Conservation (phyloP, 768 basidiomycete species). For the Leucogyrophana mollusca region DNA sequence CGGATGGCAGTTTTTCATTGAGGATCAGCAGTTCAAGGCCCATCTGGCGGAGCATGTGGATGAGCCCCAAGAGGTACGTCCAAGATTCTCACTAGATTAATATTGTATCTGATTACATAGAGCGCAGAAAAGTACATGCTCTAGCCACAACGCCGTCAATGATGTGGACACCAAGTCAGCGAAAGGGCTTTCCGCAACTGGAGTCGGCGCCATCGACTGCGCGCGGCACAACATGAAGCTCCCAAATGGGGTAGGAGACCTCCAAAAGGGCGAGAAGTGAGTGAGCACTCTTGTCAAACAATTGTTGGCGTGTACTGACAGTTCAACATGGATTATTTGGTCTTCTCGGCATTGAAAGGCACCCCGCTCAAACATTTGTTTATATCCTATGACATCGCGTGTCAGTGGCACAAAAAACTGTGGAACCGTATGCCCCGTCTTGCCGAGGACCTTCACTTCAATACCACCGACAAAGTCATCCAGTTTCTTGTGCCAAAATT, state of each 20-base stretch:
- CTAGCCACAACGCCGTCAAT: slow-evolving; percentile 8
- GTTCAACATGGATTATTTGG: slow-evolving; percentile 3
- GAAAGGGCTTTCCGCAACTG: neutral
- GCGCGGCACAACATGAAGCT: neutral
- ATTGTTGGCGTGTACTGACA: neutral
- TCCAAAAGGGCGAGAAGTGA: slow-evolving; percentile 2
- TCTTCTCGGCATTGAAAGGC: neutral
- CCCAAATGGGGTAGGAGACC: neutral
- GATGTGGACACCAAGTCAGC: neutral
- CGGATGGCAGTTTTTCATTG: slow-evolving; percentile 8
- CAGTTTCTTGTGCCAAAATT: slow-evolving; percentile 21
- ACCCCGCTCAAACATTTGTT: neutral
- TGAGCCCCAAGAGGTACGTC: neutral
- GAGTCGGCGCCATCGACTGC: neutral
- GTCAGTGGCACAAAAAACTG: slow-evolving; percentile 16
- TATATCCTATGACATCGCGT: slow-evolving; percentile 22
- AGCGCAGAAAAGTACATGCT: slow-evolving; percentile 16
- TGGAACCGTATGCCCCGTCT: slow-evolving; percentile 4
- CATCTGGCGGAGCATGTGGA: slow-evolving; percentile 2
- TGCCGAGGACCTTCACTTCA: neutral
- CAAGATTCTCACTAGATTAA: neutral
- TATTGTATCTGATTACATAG: neutral
- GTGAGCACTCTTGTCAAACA: neutral
- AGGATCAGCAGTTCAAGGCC: slow-evolving; percentile 1
- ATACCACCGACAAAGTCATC: neutral